Conservation (phyloP, 352 stramenopile species). For the Hyaloperonospora arabidopsidis region DNA sequence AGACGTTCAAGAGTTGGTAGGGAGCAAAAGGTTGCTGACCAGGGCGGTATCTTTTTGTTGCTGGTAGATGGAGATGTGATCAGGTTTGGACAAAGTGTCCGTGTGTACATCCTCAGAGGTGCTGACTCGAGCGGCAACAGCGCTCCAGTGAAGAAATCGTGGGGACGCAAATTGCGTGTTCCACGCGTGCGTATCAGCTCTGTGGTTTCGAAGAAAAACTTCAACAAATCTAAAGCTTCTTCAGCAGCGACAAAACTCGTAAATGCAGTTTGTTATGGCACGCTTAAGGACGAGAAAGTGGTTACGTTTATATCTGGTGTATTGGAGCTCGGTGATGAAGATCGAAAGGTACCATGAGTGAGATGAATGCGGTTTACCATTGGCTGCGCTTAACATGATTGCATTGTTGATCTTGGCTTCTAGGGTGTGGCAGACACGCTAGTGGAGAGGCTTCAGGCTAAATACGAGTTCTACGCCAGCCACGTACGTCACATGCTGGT, state of each 20-base stretch:
- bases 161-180: conserved; percentile 66
- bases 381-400: background rate
- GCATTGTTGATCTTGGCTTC: conserved; percentile 1
- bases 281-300: conserved; percentile 62
- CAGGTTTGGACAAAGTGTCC: conserved; percentile 83
- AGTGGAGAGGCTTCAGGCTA: conserved; percentile 78
- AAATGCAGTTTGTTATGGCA: conserved; percentile 78
- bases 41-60: background rate
- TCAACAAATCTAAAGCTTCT: conserved; percentile 47
- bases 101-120: conserved; percentile 78
- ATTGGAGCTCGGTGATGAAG: conserved; percentile 61
- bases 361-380: background rate
- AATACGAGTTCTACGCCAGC: conserved; percentile 75
- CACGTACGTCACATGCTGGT: conserved; percentile 33
- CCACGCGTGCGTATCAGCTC: conserved; percentile 64
- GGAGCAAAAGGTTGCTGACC: too few species aligned
- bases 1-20: too few species aligned
- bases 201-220: conserved; percentile 58
- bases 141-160: conserved; percentile 71
- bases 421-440: conserved; percentile 73
- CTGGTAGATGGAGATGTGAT: conserved; percentile 68
- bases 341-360: conserved; percentile 42
- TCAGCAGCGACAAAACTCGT: conserved; percentile 65
- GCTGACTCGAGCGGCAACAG: conserved; percentile 53
- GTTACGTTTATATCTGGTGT: conserved; percentile 58